Evolutionary conservation across 2,329 filamentous ascomycete genomes (phyloP), one percentile per base, ranked within the genome.

Genomic region (Cylindrodendrum hubeiense): DNA sequence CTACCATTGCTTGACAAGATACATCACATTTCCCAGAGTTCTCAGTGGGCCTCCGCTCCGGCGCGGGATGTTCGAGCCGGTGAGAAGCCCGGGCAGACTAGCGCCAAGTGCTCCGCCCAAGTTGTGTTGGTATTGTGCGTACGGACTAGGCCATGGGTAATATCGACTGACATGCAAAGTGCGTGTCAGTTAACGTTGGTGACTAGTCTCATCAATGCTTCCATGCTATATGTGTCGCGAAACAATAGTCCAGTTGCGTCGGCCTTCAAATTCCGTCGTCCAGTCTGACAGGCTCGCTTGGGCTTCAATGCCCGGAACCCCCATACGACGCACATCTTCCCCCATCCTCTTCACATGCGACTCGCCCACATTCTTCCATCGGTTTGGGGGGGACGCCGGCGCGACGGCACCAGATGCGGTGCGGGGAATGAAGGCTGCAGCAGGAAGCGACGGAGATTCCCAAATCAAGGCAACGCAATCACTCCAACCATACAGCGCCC

Each of bases 361-460:
- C 49, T 21, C 52, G 41, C 56, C 44, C 53, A 57, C 54, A 30
- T 50, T 52, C 56, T 59, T 39, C 44, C 43, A 53, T 62, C 55
- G 53, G 47, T 58, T 61, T 52, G 53, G 41, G 58, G 55, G 55
- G 59, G 47, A 21, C 50, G 37, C 47, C 60, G 62, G 58, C 19
- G 63, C 61, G 59, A 55, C 39, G 51, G 61, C 50, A 47, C 52
- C 60, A 65, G 39, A 60, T 58, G 39, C 51, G 58, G 54, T 58
- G 57, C 64, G 70, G 58, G 55, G 61, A 54, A 63, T 56, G 51
- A 50, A 52, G 44, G 28, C 44, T 50, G 30, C 61, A 65, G 30
- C 68, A 61, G 37, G 28, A 52, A 44, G 28, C 17, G 15, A 65
- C 49, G 62, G 65, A 60, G 54, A 63, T 70, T 19, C 63, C 63